These are phyloP conservation scores for Sechiopsis laciniata DNA, from an alignment of 306 rosid genomes.

Conservation along the genomic window DNA sequence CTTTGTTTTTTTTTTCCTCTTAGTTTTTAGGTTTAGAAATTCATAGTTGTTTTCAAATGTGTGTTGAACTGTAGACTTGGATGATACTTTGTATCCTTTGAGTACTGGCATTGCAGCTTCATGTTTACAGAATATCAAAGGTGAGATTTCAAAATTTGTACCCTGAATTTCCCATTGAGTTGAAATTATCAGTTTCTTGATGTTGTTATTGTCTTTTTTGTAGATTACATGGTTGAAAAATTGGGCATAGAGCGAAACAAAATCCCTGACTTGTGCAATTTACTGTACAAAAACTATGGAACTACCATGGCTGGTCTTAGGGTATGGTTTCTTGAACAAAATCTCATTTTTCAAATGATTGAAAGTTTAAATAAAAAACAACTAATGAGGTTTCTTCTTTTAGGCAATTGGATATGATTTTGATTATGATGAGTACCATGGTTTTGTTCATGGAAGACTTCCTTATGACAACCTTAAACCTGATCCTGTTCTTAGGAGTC, in stretches of 20 bases:
- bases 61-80: conserved; percentile 53
- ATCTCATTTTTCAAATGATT: background rate
- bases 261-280: conserved; percentile 52
- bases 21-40: background rate
- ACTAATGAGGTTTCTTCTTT: conserved; percentile 26
- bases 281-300: conserved; percentile 78
- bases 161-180: background rate
- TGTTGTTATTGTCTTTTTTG: conserved; percentile 12
- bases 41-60: background rate
- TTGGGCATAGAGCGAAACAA: conserved; percentile 69
- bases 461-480: conserved; percentile 84
- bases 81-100: conserved; percentile 84
- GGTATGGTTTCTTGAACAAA: conserved; percentile 37
- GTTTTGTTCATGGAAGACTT: conserved; percentile 87
- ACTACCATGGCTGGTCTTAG: conserved; percentile 97
- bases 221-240: conserved; percentile 80
- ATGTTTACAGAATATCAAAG: conserved; percentile 69
- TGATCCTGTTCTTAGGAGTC: conserved; percentile 72
- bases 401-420: conserved; percentile 93
- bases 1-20: background rate
- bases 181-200: background rate
- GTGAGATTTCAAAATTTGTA: conserved; percentile 26
- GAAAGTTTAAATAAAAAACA: background rate
- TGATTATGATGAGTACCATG: conserved; percentile 87
- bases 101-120: conserved; percentile 64